Base-by-base conservation (phyloP, 139 green algal species). In the Bryopsis sp. region DNA sequence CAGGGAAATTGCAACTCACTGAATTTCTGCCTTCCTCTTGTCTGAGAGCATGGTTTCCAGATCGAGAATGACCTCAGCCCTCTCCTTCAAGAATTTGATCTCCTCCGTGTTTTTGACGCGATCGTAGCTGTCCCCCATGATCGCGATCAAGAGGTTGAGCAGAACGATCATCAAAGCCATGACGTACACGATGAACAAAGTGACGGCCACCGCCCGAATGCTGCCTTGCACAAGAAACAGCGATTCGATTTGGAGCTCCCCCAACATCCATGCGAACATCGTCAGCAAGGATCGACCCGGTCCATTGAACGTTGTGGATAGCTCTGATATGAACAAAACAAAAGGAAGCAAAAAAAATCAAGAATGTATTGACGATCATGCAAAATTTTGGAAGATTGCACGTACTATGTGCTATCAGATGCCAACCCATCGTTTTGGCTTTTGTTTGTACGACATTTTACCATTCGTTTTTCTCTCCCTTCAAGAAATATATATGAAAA, bases 101-200 rank as follows among this genome's bases (percentile, higher is more conserved):
- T 74, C 32, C n/a, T 70, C 70, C 28, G 34, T 8, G 24, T 38
- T 58, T 4, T 67, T 66, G 2, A 75, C 70, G 7, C 70, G 59
- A 31, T 77, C 57, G 36, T 63, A 77, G 19, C 64, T 65, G 47
- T 77, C 72, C 15, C 72, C 72, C 64, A 77, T 65, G 64, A 77
- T 73, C 28, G 72, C 72, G 50, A 77, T 77, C 29, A 77, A 47
- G 3, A 77, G 58, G 62, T 77, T 77, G 46, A 77, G 39, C 47
- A 77, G 64, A 39, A 77, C 58, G 43, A 77, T 64, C 29, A 62
- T 58, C 22, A 74, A 48, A 0, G 66, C 39, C 22, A 74, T 43
- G 39, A 68, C 58, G 68, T 68, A 74, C 5, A 74, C 8, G 4
- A 54, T 46, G 2, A 35, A 61, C 33, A 74, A 48, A 5, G 24